A percentile compares a stretch with the other conserved stretches of the same genome.
phyloP scores from a whole-genome alignment of 2,329 filamentous ascomycete species.

The Hypomyces perniciosus region DNA sequence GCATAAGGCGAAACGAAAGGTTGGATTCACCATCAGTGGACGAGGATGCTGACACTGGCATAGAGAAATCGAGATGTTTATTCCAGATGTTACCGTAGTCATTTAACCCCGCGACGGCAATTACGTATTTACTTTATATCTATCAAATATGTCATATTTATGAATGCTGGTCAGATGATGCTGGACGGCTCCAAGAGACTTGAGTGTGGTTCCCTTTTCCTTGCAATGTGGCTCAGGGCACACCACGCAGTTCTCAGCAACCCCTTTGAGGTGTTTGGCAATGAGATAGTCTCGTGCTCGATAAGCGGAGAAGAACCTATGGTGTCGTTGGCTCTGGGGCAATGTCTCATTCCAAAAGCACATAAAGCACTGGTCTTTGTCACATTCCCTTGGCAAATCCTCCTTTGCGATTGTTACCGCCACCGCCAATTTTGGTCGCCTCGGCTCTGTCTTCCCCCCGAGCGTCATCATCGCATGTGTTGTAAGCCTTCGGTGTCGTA shows the following conservation, averaged over 20 bases:
- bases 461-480: background rate
- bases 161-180: background rate
- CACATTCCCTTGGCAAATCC: background rate
- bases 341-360: background rate
- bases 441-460: background rate
- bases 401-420: background rate
- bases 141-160: background rate
- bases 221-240: conserved; percentile 2
- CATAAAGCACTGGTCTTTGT: background rate
- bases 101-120: no score
- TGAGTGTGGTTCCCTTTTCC: background rate
- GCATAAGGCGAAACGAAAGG: no score
- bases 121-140: background rate
- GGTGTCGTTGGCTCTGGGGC: background rate
- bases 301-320: conserved; percentile 2
- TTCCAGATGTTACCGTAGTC: no score
- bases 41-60: no score
- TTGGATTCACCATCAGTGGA: no score
- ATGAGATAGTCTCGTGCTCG: background rate
- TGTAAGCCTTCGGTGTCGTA: conserved; percentile 5
- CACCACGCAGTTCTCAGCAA: background rate
- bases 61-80: no score
- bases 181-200: background rate
- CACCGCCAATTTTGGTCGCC: background rate
- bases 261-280: background rate